A percentile compares a stretch with the other conserved stretches of the same genome.
Evolutionary conservation across 2,329 filamentous ascomycete genomes (phyloP).

Genomic region (Colletotrichum viniferum): DNA sequence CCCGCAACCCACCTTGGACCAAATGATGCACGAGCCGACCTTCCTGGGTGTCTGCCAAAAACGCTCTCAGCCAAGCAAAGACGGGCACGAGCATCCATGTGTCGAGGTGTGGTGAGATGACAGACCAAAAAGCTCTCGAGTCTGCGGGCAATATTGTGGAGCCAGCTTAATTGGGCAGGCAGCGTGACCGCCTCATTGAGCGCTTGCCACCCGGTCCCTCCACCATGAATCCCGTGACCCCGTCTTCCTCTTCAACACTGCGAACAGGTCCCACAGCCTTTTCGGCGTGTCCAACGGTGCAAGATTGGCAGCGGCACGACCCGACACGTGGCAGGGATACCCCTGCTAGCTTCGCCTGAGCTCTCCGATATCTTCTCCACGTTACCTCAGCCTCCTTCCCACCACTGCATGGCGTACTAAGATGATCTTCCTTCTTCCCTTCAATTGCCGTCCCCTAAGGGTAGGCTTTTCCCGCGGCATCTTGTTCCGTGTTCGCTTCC

Average conservation of each 20-base stretch:
- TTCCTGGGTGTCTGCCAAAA: constrained; percentile 90
- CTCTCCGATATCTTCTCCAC: background rate
- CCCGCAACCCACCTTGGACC: constrained; percentile 34
- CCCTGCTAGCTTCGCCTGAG: background rate
- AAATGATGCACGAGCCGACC: constrained; percentile 94
- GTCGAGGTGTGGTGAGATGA: no score
- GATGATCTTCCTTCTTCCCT: background rate
- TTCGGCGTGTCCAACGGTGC: background rate
- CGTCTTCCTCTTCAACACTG: background rate
- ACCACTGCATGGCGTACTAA: no score
- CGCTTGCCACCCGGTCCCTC: no score
- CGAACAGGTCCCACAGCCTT: background rate
- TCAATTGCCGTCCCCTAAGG: background rate
- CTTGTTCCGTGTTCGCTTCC: background rate
- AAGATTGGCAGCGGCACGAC: background rate
- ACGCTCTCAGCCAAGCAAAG: constrained; percentile 74
- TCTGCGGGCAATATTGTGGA: no score
- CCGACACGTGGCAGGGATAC: background rate
- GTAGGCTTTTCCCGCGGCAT: background rate
- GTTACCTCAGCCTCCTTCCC: no score
- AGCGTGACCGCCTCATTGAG: no score
- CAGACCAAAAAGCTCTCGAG: no score
- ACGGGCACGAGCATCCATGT: no score
- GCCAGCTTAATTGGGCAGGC: no score
- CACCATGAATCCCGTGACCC: no score